Evolutionary conservation across 768 basidiomycete genomes (phyloP).

Genomic region (Boletus sp.): DNA sequence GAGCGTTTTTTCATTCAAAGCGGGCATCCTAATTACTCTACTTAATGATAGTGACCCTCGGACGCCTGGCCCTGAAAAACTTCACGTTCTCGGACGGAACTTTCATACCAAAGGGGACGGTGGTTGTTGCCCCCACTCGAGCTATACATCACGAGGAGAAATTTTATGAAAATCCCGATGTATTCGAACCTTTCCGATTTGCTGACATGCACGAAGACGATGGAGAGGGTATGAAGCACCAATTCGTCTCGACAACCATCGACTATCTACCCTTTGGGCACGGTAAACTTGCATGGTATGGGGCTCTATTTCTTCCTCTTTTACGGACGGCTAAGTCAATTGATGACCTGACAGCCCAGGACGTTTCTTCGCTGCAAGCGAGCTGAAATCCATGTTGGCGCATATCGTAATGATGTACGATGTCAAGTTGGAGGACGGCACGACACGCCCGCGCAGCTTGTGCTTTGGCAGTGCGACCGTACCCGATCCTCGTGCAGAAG

Average conservation of each 20-base stretch:
- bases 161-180: constrained; percentile 33
- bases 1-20: too few relatives aligned
- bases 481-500: not conserved
- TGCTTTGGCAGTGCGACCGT: not conserved
- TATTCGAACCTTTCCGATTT: constrained; percentile 52
- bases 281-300: constrained; percentile 29
- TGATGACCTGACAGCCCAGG: not conserved
- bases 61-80: constrained; percentile 30
- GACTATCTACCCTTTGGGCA: constrained; percentile 40
- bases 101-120: constrained; percentile 33
- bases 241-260: constrained; percentile 33
- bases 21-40: not conserved
- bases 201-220: constrained; percentile 33
- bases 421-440: not conserved
- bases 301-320: not conserved
- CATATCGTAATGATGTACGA: not conserved
- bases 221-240: constrained; percentile 33
- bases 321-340: not conserved
- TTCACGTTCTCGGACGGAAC: constrained; percentile 41
- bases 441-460: not conserved
- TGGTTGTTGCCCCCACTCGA: constrained; percentile 19
- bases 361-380: not conserved
- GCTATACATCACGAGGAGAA: constrained; percentile 20
- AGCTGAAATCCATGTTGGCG: not conserved
- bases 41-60: not conserved